Percentiles rank a stretch among this genome's conserved stretches.
These are phyloP conservation scores for Kluyveromyces marxianus DNA, from an alignment of 1,139 yeast genomes.

Conservation along the genomic window DNA sequence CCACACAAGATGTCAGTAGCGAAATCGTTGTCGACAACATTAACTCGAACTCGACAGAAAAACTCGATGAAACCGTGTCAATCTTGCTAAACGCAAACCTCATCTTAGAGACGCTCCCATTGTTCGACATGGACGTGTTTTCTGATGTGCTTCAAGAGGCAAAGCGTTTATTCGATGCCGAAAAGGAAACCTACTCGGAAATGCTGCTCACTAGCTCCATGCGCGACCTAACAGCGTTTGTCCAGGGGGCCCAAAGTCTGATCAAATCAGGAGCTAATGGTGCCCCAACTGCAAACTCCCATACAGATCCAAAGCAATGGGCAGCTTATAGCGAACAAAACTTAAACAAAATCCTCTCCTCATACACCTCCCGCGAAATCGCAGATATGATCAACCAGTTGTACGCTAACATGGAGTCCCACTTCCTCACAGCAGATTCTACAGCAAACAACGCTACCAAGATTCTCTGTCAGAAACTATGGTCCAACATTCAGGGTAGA, in stretches of 20 bases:
- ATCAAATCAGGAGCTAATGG: conserved; percentile 31
- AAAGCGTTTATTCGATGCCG: conserved; percentile 36
- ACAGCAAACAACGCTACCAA: conserved; percentile 27
- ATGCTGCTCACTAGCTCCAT: conserved; percentile 48
- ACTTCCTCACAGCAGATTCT: conserved; percentile 39
- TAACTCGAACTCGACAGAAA: conserved; percentile 29
- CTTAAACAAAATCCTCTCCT: conserved; percentile 47
- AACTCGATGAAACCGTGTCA: conserved; percentile 50
- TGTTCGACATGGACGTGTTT: conserved; percentile 19
- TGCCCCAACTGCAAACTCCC: conserved; percentile 7
- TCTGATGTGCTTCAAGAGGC: conserved; percentile 30
- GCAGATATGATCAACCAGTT: conserved; percentile 48
- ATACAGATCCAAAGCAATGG: conserved; percentile 47
- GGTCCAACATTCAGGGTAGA: conserved; percentile 47
- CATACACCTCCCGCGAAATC: conserved; percentile 54
- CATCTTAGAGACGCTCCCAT: conserved; percentile 40
- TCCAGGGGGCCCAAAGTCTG: conserved; percentile 55
- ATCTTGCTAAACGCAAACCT: conserved; percentile 58
- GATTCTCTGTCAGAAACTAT: conserved; percentile 39
- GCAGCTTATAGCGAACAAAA: conserved; percentile 58
- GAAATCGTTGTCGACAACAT: conserved; percentile 2
- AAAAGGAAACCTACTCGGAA: conserved; percentile 40
- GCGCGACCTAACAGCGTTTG: conserved; percentile 60
- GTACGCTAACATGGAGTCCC: conserved; percentile 50
- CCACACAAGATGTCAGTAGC: conserved; percentile 7